Base-by-base conservation (phyloP, 176 grass and related monocot genomes). In the Oryza brachyantha region DNA sequence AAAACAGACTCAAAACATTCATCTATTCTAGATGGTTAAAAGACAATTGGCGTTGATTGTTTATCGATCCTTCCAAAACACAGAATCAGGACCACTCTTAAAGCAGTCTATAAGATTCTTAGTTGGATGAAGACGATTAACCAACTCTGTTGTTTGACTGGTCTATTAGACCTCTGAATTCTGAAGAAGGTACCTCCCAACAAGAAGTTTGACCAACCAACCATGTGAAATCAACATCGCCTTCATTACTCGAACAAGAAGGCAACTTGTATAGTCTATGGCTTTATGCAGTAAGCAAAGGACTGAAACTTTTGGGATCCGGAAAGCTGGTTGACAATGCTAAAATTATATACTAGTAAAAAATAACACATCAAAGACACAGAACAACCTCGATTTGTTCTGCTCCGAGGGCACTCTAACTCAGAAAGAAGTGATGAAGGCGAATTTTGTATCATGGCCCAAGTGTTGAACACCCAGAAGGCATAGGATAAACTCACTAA, bases 191-290 rank as follows among this genome's bases (percentile, higher is more conserved):
- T 70, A 65, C 66, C 21, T 25, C 25, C 72, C 63, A 88, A 61
- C 73, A 67, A 67, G 46, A 85, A 73, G 78, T 81, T 85, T 85
- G 87, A 89, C 82, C 81, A 48, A 63, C 66, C 76, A 75, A 66
- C 59, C 66, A 29, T 77, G 82, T 81, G 25, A 73, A 89, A 81
- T 42, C 73, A 85, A 67, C 73, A 65, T 32, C 70, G 29, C 29
- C 54, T 81, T 65, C 65, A 29, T 76, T 42, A 24, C 16, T 38
- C 38, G 25, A 81, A 81, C 43, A 81, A 66, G 72, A 84, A 81
- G 82, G 45, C 58, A 84, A 66, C 19, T 81, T 81, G 81, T 61
- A 29, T 63, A 84, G 40, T 68, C 45, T n/a, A n/a, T n/a, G n/a
- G n/a, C n/a, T n/a, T n/a, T 70, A 46, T 76, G 46, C 58, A 60